Percentiles rank a stretch among this genome's conserved stretches.
Conservation (phyloP, 2,329 filamentous ascomycete species). For the Curvularia sp. region DNA sequence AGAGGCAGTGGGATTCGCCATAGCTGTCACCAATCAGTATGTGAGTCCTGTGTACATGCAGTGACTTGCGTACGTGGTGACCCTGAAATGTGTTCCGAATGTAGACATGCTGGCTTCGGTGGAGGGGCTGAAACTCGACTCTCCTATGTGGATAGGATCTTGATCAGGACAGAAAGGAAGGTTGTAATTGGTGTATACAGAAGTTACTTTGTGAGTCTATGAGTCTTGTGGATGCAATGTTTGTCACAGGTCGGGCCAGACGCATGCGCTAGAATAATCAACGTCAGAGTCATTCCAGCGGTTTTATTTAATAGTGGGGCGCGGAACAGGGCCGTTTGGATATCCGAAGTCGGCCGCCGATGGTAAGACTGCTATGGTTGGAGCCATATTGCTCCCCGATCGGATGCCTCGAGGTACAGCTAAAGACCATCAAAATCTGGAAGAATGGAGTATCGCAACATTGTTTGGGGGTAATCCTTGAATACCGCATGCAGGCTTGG, state of each 20-base stretch:
- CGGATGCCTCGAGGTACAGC: slow-evolving; percentile 1
- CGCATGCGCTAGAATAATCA: slow-evolving; percentile 18
- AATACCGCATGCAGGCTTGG: neutral
- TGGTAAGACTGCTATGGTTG: slow-evolving; percentile 7
- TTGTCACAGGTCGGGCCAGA: slow-evolving; percentile 8
- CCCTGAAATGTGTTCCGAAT: slow-evolving; percentile 81
- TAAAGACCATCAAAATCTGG: neutral
- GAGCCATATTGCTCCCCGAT: slow-evolving; percentile 1
- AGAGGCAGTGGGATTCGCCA: slow-evolving; percentile 89
- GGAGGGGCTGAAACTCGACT: slow-evolving; percentile 12
- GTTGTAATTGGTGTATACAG: slow-evolving; percentile 10
- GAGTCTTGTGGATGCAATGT: neutral
- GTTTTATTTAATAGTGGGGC: slow-evolving; percentile 32
- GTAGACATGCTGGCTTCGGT: slow-evolving; percentile 64
- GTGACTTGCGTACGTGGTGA: slow-evolving; percentile 72
- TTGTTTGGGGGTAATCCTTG: neutral
- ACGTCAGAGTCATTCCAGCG: slow-evolving; percentile 31
- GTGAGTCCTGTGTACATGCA: neutral
- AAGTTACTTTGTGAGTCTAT: neutral
- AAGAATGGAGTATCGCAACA: neutral
- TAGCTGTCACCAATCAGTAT: slow-evolving; percentile 59
- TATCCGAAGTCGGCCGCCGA: slow-evolving; percentile 23
- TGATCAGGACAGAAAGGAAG: neutral
- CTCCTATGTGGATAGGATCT: slow-evolving; percentile 5
- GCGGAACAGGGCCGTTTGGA: slow-evolving; percentile 26